phyloP scores from a whole-genome alignment of 192 early-diverging fungal genomes.

The Dissophora ornata region DNA sequence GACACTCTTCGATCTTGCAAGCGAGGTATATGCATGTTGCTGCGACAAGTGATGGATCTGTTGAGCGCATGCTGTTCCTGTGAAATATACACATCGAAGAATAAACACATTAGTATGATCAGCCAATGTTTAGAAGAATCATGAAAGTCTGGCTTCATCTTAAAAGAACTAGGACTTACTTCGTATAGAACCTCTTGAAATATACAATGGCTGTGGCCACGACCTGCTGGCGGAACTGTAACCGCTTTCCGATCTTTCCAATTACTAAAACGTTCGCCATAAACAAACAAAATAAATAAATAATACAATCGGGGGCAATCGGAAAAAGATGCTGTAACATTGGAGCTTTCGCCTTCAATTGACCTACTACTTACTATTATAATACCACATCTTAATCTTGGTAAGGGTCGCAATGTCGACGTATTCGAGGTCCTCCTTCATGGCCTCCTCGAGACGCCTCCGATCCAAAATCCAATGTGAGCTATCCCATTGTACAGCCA shows the following conservation, averaged over 20 bases:
- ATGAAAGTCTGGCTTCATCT: too few relatives aligned
- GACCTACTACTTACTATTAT: slow-evolving; percentile 62
- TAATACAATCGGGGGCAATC: too few relatives aligned
- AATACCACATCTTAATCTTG: slow-evolving; percentile 74
- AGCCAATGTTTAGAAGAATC: too few relatives aligned
- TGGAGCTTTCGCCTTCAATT: too few relatives aligned
- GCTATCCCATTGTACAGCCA: slow-evolving; percentile 48
- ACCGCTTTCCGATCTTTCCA: slow-evolving; percentile 73
- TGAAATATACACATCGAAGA: too few relatives aligned
- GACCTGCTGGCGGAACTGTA: slow-evolving; percentile 83
- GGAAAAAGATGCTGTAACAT: too few relatives aligned
- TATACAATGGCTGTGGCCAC: slow-evolving; percentile 87
- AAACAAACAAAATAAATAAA: too few relatives aligned
- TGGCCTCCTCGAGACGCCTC: slow-evolving; percentile 59
- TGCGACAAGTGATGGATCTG: slow-evolving; percentile 82
- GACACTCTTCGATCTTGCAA: slow-evolving; percentile 89
- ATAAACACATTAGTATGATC: too few relatives aligned
- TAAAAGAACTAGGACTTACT: slow-evolving; percentile 60
- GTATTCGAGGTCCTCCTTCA: slow-evolving; percentile 67
- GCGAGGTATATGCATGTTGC: slow-evolving; percentile 90
- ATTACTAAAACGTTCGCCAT: slow-evolving; percentile 76
- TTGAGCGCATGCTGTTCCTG: slow-evolving; percentile 78
- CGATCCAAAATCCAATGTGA: slow-evolving; percentile 72
- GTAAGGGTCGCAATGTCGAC: slow-evolving; percentile 62
- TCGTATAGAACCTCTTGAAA: slow-evolving; percentile 91